Conservation (phyloP, 2,329 filamentous ascomycete species). For the Remersonia thermophila region DNA sequence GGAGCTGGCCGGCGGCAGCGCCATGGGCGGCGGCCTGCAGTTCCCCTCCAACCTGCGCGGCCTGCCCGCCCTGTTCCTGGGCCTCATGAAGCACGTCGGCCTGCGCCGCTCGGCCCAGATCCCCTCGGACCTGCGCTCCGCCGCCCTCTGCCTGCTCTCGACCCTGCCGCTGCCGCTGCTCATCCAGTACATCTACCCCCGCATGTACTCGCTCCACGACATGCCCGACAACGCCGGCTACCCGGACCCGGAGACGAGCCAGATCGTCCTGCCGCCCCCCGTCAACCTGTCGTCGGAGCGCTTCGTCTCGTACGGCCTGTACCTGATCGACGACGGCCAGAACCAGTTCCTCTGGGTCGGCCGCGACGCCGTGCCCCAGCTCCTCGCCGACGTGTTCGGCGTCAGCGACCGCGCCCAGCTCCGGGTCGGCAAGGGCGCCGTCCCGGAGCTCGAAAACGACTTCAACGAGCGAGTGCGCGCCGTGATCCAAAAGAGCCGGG, state of each 20-base stretch:
- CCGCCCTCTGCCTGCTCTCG: constrained; percentile 85
- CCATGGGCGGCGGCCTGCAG: constrained; percentile 82
- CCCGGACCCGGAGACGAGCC: constrained; percentile 72
- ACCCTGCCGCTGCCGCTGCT: constrained; percentile 81
- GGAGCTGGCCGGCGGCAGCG: constrained; percentile 82
- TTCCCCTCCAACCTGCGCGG: constrained; percentile 87
- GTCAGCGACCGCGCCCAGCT: constrained; percentile 70
- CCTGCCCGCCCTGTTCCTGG: constrained; percentile 81
- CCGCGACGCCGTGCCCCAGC: constrained; percentile 78
- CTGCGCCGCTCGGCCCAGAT: constrained; percentile 89
- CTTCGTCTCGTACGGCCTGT: constrained; percentile 79
- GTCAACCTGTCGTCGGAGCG: constrained; percentile 80
- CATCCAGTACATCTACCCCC: constrained; percentile 84
- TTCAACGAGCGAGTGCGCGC: constrained; percentile 91
- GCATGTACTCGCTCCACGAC: constrained; percentile 79
- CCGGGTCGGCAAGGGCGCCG: constrained; percentile 77
- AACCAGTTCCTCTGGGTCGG: constrained; percentile 97
- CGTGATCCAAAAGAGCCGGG: constrained; percentile 82
- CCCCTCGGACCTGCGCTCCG: constrained; percentile 83
- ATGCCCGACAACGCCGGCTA: constrained; percentile 91
- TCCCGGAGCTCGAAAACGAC: constrained; percentile 85
- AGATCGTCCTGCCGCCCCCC: constrained; percentile 75
- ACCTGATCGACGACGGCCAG: constrained; percentile 93
- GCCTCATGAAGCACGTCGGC: constrained; percentile 90
- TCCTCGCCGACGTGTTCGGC: constrained; percentile 83